Evolutionary conservation across 2,329 filamentous ascomycete genomes (phyloP).

Genomic region (Fusarium albidum): DNA sequence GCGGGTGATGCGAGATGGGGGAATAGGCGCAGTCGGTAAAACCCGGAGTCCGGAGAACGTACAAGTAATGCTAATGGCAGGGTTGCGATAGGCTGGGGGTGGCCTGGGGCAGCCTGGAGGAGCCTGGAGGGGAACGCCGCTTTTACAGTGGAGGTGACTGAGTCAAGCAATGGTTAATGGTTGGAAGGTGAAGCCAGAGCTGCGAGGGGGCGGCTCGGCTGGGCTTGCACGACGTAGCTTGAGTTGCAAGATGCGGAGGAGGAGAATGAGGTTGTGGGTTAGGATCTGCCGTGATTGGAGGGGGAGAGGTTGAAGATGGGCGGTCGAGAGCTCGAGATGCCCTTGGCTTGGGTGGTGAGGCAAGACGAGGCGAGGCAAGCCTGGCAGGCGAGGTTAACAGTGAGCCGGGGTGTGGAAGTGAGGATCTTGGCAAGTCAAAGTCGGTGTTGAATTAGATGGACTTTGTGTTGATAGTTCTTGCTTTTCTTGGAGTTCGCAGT

Average conservation of each 20-base stretch:
- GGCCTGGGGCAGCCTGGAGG: neutral
- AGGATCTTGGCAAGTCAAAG: too few species aligned
- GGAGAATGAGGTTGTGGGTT: constrained; percentile 3
- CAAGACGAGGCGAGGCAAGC: neutral
- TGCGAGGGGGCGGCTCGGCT: constrained; percentile 13
- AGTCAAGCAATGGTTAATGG: too few species aligned
- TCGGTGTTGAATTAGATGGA: too few species aligned
- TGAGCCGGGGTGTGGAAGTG: too few species aligned
- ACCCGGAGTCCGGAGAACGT: constrained; percentile 32
- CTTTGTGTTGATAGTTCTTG: too few species aligned
- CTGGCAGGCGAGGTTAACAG: too few species aligned
- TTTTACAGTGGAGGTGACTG: constrained; percentile 14
- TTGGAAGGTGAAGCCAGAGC: neutral
- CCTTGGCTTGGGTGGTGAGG: neutral
- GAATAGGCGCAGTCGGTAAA: constrained; percentile 31
- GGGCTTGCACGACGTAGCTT: constrained; percentile 23
- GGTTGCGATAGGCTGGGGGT: constrained; percentile 43
- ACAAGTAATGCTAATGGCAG: constrained; percentile 47
- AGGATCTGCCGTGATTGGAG: constrained; percentile 23
- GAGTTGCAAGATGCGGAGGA: constrained; percentile 16
- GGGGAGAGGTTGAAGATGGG: constrained; percentile 4
- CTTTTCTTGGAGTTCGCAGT: too few species aligned
- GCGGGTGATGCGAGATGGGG: neutral
- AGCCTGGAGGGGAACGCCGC: constrained; percentile 20
- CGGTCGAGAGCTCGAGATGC: neutral